phyloP scores from a whole-genome alignment of 176 grass and related monocot genomes.

The Poa pratensis region DNA sequence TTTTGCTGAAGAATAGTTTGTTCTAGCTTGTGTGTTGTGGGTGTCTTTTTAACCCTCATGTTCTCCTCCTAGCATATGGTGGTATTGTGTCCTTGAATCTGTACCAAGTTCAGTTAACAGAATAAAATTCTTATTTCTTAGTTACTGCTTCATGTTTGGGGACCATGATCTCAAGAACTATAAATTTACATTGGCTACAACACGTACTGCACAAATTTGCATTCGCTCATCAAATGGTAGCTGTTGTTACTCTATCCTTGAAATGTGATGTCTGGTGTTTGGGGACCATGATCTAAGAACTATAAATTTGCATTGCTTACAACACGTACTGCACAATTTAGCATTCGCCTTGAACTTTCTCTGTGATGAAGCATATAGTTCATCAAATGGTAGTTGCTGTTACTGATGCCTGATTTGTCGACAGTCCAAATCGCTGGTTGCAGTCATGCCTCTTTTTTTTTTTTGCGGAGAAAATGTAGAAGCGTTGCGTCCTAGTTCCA shows the following conservation, averaged over 20 bases:
- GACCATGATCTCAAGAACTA: too few relatives aligned
- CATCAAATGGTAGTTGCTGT: background rate
- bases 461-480: background rate
- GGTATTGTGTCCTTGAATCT: conserved; percentile 36
- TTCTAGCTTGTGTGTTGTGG: conserved; percentile 42
- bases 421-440: background rate
- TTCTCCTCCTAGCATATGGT: conserved; percentile 34
- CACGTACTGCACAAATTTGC: background rate
- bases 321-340: background rate
- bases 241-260: background rate
- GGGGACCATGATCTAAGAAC: too few relatives aligned
- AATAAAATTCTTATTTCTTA: conserved; percentile 41
- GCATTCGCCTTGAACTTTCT: background rate
- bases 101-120: conserved; percentile 42
- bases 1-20: conserved; percentile 52
- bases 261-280: background rate
- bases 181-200: background rate
- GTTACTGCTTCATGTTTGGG: background rate
- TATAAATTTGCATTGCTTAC: background rate
- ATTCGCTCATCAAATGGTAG: background rate
- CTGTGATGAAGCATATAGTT: background rate
- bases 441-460: background rate
- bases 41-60: conserved; percentile 58
- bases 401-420: background rate
- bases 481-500: background rate